Evolutionary conservation across 192 early-diverging fungal genomes (phyloP), one percentile per base, ranked within the genome.

Genomic region (Podila epigama): DNA sequence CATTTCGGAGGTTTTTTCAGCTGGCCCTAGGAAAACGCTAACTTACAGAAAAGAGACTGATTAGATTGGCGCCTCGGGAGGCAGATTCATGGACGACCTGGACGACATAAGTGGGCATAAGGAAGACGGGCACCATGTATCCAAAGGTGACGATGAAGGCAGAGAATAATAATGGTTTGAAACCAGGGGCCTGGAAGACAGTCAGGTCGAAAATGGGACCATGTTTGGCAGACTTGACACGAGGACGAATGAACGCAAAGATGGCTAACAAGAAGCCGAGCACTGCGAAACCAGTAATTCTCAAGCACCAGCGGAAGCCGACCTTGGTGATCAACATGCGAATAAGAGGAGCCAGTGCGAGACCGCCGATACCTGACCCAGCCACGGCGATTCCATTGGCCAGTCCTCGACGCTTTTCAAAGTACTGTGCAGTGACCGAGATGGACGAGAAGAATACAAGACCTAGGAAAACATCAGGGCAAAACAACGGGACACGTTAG

Each of bases 351-450:
- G 89, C 83, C 40, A 92, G 51, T 5, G 85, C 73, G 16, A 92
- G 63, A 27, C 89, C 90, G 36, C 91, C 91, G 48, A 92, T 79
- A 28, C 91, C 91, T 1, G 89, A 88, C 2, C 91, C 91, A n/a
- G 88, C 79, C 0, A 92, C 87, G 3, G 90, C 85, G 52, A 91
- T 56, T 29, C 90, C 90, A 25, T 85, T 90, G 0, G 90, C 91
- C 28, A 92, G 62, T 5, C 86, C 86, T 31, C 91, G 86, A 18
- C 77, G 67, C 58, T 79, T 84, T 53, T 82, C 84, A 66, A 90
- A 92, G 82, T 86, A 92, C 54, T 90, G 85, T 5, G 88, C 82
- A 7, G 90, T 86, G 20, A 89, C 79, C 2, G 87, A 83, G 18
- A 89, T 84, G 32, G 86, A 85, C 6, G 90, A 86, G n/a, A 85